Evolutionary conservation across 768 basidiomycete species (phyloP).

Genomic region (Strobilomyces echinocephalus): DNA sequence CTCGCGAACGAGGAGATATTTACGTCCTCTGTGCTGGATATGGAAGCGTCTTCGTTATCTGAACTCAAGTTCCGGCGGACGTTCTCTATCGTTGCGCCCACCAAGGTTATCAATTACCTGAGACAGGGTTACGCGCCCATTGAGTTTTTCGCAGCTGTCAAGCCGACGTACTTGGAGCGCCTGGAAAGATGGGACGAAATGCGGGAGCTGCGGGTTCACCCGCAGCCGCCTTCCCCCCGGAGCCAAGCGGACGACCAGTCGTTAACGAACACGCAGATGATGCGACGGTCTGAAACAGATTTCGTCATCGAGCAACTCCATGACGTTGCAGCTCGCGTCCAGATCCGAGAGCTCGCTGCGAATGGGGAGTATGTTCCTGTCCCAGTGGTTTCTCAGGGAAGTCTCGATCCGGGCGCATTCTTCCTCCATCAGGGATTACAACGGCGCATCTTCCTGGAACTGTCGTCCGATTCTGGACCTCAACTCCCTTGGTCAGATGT

Average conservation of each 20-base stretch:
- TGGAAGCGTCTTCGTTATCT: slow-evolving; percentile 64
- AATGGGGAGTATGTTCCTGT: slow-evolving; percentile 82
- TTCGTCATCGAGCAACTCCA: slow-evolving; percentile 84
- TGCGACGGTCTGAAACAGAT: slow-evolving; percentile 91
- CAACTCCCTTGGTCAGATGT: slow-evolving; percentile 86
- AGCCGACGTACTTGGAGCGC: slow-evolving; percentile 79
- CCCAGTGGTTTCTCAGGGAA: slow-evolving; percentile 70
- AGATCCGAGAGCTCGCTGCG: slow-evolving; percentile 80
- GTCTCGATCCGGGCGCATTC: slow-evolving; percentile 80
- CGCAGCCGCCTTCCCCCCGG: slow-evolving; percentile 30
- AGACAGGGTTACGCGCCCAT: slow-evolving; percentile 76
- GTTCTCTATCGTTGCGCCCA: slow-evolving; percentile 72
- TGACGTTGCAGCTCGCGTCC: slow-evolving; percentile 85
- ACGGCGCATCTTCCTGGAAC: slow-evolving; percentile 66
- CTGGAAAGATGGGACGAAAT: slow-evolving; percentile 93
- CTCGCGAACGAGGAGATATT: slow-evolving; percentile 76
- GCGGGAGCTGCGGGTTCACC: slow-evolving; percentile 64
- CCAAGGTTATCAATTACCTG: slow-evolving; percentile 69
- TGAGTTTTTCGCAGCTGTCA: slow-evolving; percentile 84
- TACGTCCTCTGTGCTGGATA: slow-evolving; percentile 68
- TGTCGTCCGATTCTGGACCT: slow-evolving; percentile 84
- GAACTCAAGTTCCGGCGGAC: slow-evolving; percentile 80
- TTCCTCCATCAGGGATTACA: slow-evolving; percentile 92
- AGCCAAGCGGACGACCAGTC: slow-evolving; percentile 36
- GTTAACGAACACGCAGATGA: slow-evolving; percentile 47